Evolutionary conservation across 2,329 filamentous ascomycete genomes (phyloP).

Genomic region (Raffaelea ambrosiae): DNA sequence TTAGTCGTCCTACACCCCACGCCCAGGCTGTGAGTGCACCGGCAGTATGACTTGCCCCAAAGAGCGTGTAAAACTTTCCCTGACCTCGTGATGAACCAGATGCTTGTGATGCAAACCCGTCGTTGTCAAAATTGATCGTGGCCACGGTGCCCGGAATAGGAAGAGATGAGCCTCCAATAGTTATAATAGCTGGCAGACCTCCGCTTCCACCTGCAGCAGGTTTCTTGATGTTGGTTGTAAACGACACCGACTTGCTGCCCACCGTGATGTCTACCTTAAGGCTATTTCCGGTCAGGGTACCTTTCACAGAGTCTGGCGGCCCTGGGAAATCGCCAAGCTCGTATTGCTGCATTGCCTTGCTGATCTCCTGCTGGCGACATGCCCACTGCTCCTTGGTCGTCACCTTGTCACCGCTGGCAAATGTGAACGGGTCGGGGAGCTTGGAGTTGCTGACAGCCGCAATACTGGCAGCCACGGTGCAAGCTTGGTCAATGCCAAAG

Average conservation of each 20-base stretch:
- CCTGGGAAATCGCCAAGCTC: constrained; percentile 40
- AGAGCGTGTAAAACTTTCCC: constrained; percentile 52
- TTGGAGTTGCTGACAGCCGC: constrained; percentile 26
- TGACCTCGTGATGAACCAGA: constrained; percentile 38
- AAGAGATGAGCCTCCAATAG: constrained; percentile 44
- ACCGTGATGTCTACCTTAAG: constrained; percentile 36
- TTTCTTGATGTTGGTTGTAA: constrained; percentile 33
- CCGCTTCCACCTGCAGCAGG: constrained; percentile 23
- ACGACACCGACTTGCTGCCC: constrained; percentile 34
- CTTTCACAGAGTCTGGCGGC: constrained; percentile 36
- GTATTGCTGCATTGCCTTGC: constrained; percentile 38
- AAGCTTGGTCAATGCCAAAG: constrained; percentile 27
- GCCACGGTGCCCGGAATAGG: constrained; percentile 46
- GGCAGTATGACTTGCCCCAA: constrained; percentile 44
- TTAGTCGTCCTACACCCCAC: constrained; percentile 52
- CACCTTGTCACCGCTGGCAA: constrained; percentile 31
- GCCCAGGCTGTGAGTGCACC: constrained; percentile 55
- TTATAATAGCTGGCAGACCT: constrained; percentile 49
- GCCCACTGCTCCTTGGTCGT: constrained; percentile 36
- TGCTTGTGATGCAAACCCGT: constrained; percentile 45
- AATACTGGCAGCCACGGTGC: constrained; percentile 24
- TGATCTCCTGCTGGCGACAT: constrained; percentile 41
- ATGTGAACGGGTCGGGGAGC: constrained; percentile 41
- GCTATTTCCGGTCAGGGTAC: constrained; percentile 30
- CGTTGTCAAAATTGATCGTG: constrained; percentile 51